Evolutionary conservation across 2,329 filamentous ascomycete genomes (phyloP).

Genomic region (Colletotrichum acutatum): DNA sequence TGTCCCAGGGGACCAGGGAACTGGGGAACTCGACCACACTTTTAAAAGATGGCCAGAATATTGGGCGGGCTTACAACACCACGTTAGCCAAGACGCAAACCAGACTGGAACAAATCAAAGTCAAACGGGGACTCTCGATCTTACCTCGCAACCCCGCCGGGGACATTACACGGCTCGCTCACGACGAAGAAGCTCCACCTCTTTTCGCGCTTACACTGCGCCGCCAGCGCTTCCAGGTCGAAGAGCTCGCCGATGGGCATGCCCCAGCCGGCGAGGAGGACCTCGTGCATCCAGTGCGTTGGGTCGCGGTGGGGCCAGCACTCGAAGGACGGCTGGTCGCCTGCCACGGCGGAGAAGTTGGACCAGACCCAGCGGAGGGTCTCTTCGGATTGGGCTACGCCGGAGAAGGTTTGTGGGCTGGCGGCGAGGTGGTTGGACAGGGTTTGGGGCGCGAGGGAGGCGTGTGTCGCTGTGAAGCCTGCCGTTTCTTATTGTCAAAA

Average conservation of each 20-base stretch:
- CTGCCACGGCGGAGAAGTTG: slow-evolving; percentile 66
- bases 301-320: slow-evolving; percentile 53
- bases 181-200: slow-evolving; percentile 53
- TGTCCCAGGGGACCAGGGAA: no score
- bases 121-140: not conserved
- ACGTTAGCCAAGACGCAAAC: not conserved
- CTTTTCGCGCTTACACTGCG: slow-evolving; percentile 45
- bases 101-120: not conserved
- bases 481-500: no score
- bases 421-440: slow-evolving; percentile 18
- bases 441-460: slow-evolving; percentile 21
- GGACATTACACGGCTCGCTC: slow-evolving; percentile 50
- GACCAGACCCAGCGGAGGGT: slow-evolving; percentile 69
- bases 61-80: slow-evolving; percentile 45
- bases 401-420: slow-evolving; percentile 40
- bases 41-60: slow-evolving; percentile 49
- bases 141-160: slow-evolving; percentile 40
- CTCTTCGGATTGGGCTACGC: slow-evolving; percentile 59
- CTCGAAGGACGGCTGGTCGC: slow-evolving; percentile 65
- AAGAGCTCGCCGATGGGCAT: slow-evolving; percentile 56
- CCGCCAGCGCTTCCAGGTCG: slow-evolving; percentile 50
- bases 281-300: slow-evolving; percentile 51
- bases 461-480: slow-evolving; percentile 34
- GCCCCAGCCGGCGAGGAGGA: slow-evolving; percentile 54
- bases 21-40: not conserved